These are phyloP conservation scores for Pseudopithomyces chartarum DNA, from an alignment of 2,329 filamentous ascomycete species.

Conservation along the genomic window DNA sequence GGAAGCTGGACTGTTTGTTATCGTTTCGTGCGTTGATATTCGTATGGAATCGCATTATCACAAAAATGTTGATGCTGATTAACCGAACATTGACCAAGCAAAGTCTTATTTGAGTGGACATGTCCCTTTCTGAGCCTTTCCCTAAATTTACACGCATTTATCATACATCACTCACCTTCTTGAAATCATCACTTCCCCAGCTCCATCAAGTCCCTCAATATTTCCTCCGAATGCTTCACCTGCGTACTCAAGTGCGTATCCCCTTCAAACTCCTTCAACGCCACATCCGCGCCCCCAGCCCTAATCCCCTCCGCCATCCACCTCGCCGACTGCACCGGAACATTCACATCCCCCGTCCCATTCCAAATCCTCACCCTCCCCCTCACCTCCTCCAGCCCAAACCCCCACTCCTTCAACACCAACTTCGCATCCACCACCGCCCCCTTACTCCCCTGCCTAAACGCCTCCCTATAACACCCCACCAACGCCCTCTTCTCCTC, in stretches of 20 bases:
- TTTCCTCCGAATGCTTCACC: neutral
- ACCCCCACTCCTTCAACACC: slow-evolving; percentile 9
- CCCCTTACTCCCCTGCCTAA: slow-evolving; percentile 2
- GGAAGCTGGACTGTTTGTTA: too few species aligned
- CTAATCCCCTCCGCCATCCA: slow-evolving; percentile 8
- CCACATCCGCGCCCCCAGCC: neutral
- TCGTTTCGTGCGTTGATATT: too few species aligned
- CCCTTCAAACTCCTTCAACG: slow-evolving; percentile 2
- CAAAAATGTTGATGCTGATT: too few species aligned
- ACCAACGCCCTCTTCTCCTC: neutral
- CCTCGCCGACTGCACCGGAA: slow-evolving; percentile 10
- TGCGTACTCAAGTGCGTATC: slow-evolving; percentile 6
- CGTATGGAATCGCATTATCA: too few species aligned
- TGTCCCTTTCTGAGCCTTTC: too few species aligned
- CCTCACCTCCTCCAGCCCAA: slow-evolving; percentile 8
- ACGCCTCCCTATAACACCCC: neutral
- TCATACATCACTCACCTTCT: neutral
- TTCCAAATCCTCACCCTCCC: slow-evolving; percentile 12
- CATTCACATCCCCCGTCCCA: slow-evolving; percentile 9
- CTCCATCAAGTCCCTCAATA: slow-evolving; percentile 4
- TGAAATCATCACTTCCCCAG: neutral
- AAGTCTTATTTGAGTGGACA: too few species aligned
- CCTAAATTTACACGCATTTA: neutral
- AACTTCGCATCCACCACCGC: slow-evolving; percentile 9
- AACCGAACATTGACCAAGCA: too few species aligned